Percentiles rank a stretch among this genome's conserved stretches.
Conservation (phyloP, 495 filamentous ascomycete genomes). For the Lepraria neglecta region DNA sequence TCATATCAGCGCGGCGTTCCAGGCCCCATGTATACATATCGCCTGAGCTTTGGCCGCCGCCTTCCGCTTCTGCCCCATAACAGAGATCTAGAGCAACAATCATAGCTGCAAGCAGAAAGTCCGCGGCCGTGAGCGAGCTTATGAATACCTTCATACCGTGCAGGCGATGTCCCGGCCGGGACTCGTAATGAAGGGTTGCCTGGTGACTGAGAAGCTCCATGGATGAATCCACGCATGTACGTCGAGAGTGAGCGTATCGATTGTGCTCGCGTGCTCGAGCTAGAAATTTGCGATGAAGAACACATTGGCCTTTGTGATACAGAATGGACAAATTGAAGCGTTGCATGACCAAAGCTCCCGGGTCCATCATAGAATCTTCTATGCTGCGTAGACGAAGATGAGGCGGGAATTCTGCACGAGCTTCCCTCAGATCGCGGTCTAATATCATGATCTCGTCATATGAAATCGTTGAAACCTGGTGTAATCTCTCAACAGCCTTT, state of each 20-base stretch:
- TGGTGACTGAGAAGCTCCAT: conserved; percentile 70
- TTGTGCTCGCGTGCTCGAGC: conserved; percentile 61
- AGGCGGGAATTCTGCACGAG: conserved; percentile 58
- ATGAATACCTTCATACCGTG: conserved; percentile 69
- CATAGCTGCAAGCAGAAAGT: conserved; percentile 87
- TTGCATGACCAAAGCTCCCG: conserved; percentile 71
- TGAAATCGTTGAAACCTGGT: conserved; percentile 38
- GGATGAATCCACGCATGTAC: conserved; percentile 72
- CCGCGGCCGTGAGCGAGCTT: conserved; percentile 68
- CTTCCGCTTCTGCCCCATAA: conserved; percentile 31
- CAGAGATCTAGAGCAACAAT: conserved; percentile 73
- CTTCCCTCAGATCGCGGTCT: conserved; percentile 65
- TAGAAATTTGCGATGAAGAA: conserved; percentile 81
- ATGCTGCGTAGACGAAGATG: conserved; percentile 64
- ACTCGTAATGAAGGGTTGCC: conserved; percentile 68
- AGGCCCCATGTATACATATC: conserved; percentile 61
- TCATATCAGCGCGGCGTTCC: conserved; percentile 70
- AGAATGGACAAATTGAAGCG: conserved; percentile 74
- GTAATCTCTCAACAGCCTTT: conserved; percentile 47
- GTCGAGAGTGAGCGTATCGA: conserved; percentile 73
- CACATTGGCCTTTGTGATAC: conserved; percentile 73
- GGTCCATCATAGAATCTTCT: conserved; percentile 66
- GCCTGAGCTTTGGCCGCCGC: conserved; percentile 36
- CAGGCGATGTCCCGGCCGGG: conserved; percentile 63
- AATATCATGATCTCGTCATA: conserved; percentile 79